These are phyloP conservation scores for Sphaerulina populicola DNA, from an alignment of 2,329 filamentous ascomycete genomes.

Conservation along the genomic window DNA sequence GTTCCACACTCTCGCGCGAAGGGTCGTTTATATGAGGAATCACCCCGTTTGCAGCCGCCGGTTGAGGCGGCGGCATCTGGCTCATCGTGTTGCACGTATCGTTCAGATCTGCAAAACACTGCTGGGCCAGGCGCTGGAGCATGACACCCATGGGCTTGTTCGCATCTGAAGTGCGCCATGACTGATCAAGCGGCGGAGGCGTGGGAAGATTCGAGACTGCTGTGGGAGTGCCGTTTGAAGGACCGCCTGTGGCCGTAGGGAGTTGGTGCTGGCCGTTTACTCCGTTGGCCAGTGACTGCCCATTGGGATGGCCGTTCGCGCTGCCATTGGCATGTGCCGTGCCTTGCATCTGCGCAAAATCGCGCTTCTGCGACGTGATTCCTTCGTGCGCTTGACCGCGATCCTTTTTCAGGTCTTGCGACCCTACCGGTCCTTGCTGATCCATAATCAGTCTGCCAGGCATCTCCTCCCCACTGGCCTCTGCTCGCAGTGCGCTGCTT, in stretches of 20 bases:
- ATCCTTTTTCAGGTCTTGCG: slow-evolving; percentile 31
- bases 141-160: slow-evolving; percentile 70
- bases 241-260: slow-evolving; percentile 16
- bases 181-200: slow-evolving; percentile 52
- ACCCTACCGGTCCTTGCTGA: slow-evolving; percentile 35
- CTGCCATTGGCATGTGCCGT: slow-evolving; percentile 10
- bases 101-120: slow-evolving; percentile 68
- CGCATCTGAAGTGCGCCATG: slow-evolving; percentile 54
- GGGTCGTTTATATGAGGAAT: slow-evolving; percentile 41
- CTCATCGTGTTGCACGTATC: slow-evolving; percentile 64
- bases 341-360: slow-evolving; percentile 14
- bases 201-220: slow-evolving; percentile 7
- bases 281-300: background rate
- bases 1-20: slow-evolving; percentile 59
- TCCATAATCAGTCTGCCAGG: slow-evolving; percentile 45
- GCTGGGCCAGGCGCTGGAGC: slow-evolving; percentile 70
- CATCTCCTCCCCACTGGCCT: slow-evolving; percentile 32
- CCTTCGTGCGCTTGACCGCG: slow-evolving; percentile 24
- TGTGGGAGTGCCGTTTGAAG: slow-evolving; percentile 5
- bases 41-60: slow-evolving; percentile 34
- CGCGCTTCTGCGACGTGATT: slow-evolving; percentile 17
- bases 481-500: background rate
- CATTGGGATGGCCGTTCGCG: slow-evolving; percentile 17
- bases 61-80: slow-evolving; percentile 50
- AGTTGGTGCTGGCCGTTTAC: slow-evolving; percentile 5